These are phyloP conservation scores for Fusarium fujikuroi DNA, from an alignment of 2,329 filamentous ascomycete genomes.

Conservation along the genomic window DNA sequence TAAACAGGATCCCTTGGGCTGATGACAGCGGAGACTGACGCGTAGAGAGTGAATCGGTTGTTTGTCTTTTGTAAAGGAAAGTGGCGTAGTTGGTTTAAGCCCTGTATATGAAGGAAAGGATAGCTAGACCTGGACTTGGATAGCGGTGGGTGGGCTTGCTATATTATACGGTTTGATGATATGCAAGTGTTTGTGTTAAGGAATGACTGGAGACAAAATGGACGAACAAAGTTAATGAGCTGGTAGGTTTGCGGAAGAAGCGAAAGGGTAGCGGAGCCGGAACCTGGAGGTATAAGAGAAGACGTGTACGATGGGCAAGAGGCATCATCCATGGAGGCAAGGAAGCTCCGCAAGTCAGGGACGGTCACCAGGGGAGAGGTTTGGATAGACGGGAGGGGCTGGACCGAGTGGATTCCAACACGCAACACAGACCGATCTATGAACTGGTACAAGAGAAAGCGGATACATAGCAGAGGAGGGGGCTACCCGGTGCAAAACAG, in stretches of 20 bases:
- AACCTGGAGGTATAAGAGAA: slow-evolving; percentile 48
- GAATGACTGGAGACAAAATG: slow-evolving; percentile 43
- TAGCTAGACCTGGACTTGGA: slow-evolving; percentile 19
- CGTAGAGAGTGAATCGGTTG: slow-evolving; percentile 28
- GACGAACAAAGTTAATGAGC: slow-evolving; percentile 38
- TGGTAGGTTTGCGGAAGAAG: slow-evolving; percentile 41
- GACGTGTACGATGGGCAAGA: slow-evolving; percentile 42
- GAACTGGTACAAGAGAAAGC: slow-evolving; percentile 37
- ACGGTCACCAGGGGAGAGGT: slow-evolving; percentile 42
- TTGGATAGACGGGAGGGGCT: slow-evolving; percentile 44
- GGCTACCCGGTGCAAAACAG: slow-evolving; percentile 36
- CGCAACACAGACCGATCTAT: slow-evolving; percentile 46
- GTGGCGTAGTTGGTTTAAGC: slow-evolving; percentile 42
- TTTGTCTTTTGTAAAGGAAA: slow-evolving; percentile 36
- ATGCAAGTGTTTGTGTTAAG: slow-evolving; percentile 41
- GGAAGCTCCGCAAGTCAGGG: slow-evolving; percentile 40
- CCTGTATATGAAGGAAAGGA: slow-evolving; percentile 28
- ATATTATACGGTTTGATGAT: slow-evolving; percentile 40
- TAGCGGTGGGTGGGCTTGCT: slow-evolving; percentile 31
- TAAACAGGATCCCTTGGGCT: slow-evolving; percentile 33
- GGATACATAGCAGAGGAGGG: slow-evolving; percentile 30
- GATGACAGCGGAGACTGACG: slow-evolving; percentile 22
- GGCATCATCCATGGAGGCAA: slow-evolving; percentile 46
- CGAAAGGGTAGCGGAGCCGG: slow-evolving; percentile 43
- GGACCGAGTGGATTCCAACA: slow-evolving; percentile 39